Evolutionary conservation across 306 rosid species (phyloP).

Genomic region (Citrullus colocynthis): DNA sequence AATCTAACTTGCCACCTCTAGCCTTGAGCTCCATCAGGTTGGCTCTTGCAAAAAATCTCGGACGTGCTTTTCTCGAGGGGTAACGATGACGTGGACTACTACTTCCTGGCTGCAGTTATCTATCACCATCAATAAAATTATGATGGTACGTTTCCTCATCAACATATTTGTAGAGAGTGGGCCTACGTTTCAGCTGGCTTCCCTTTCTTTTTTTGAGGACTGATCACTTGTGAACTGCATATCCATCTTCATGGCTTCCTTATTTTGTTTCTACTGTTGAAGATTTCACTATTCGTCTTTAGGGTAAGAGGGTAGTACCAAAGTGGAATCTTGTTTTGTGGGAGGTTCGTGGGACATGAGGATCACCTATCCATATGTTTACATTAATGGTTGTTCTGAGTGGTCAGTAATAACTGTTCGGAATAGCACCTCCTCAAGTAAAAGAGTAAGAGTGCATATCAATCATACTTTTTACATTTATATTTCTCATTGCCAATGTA

Average conservation of each 20-base stretch:
- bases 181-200: neutral
- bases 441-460: too few relatives aligned
- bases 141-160: neutral
- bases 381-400: neutral
- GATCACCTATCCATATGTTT: neutral
- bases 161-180: neutral
- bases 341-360: neutral
- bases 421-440: too few relatives aligned
- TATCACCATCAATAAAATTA: neutral
- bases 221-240: neutral
- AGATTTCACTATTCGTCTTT: neutral
- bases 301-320: neutral
- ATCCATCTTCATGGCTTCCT: neutral
- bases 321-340: neutral
- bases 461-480: too few relatives aligned
- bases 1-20: slow-evolving; percentile 43
- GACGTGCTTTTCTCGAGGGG: slow-evolving; percentile 77
- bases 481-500: too few relatives aligned
- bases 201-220: neutral
- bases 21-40: slow-evolving; percentile 59
- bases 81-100: neutral
- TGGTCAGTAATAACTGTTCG: neutral
- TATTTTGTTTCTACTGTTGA: neutral
- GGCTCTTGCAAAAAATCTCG: slow-evolving; percentile 79
- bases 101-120: neutral